Evolutionary conservation across 164 flowering plant species (phyloP), one percentile per base, ranked within the genome.

Genomic region (Stephania yunnanensis): DNA sequence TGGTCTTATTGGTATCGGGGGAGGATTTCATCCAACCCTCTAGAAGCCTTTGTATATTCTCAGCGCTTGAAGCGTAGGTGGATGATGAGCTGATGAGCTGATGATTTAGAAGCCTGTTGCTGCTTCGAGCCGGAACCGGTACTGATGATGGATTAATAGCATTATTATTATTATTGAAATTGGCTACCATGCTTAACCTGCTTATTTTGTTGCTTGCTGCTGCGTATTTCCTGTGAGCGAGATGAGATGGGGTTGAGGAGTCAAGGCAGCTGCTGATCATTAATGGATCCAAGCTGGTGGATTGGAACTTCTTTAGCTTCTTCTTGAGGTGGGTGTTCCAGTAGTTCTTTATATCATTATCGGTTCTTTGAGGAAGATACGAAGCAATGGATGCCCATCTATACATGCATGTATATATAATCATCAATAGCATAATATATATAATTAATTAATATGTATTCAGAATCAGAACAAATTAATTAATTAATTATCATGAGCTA

Each of bases 371-470:
- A 66, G 97, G 98, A 30, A 93, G 90, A 80, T 93, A 93, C 0
- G 98, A 90, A 78, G 98, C 98, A 84, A 93, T 93, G 31, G 98
- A 91, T 73, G 98, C 97, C 98, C 98, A 93, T 86, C 98, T 93
- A 46, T 46, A 46, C 10, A 58, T 58, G 64, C 64, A 58, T 58
- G 64, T 13, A n/a, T 25, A 25, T 13, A n/a, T 25, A 25, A 25
- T 25, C 25, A 25, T 25, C 25, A 25, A 25, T 25, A 25, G 25
- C 25, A 25, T 25, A 25, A 25, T 25, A 25, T 25, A 25, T 25
- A 25, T 25, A 25, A 0, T 25, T n/a, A n/a, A 25, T 25, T 25
- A 25, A 25, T 25, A 25, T 25, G 25, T 25, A 25, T 25, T 25
- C 25, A 25, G 25, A 25, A 25, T 25, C 25, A 25, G 25, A 25